Conservation (phyloP, 2,329 filamentous ascomycete genomes). For the Beauveria pseudobassiana region DNA sequence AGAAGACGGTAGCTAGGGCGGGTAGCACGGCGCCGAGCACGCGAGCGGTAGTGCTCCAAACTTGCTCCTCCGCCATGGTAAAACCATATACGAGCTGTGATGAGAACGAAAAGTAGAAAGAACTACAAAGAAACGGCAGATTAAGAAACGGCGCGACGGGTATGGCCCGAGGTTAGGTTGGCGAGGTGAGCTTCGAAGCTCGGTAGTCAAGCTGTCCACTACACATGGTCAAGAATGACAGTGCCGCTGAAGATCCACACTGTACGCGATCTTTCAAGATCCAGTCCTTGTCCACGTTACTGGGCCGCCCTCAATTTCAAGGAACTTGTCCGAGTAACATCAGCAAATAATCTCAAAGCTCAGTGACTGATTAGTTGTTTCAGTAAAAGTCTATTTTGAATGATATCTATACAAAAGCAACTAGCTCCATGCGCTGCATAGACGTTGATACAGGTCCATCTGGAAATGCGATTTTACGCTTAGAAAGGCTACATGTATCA, state of each 20-base stretch:
- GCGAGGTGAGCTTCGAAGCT: not conserved
- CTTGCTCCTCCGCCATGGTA: constrained; percentile 1
- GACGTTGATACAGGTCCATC: constrained; percentile 23
- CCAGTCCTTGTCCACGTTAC: not conserved
- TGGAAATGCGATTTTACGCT: constrained; percentile 24
- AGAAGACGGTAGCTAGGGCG: constrained; percentile 7
- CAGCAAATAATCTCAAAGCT: not conserved
- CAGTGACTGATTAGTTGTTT: not conserved
- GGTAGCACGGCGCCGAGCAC: constrained; percentile 3
- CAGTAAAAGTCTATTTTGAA: constrained; percentile 9
- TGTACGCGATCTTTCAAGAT: not conserved
- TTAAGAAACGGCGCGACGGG: not conserved
- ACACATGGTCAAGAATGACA: not conserved
- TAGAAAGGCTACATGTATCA: constrained; percentile 30
- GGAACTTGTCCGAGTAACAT: not conserved
- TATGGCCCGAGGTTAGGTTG: not conserved
- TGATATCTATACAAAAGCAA: constrained; percentile 13
- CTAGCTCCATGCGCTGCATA: constrained; percentile 11
- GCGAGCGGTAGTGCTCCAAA: not conserved
- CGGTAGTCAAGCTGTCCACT: not conserved
- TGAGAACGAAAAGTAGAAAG: not conserved
- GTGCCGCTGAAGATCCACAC: constrained; percentile 5
- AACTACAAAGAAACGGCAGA: not conserved
- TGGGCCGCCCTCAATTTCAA: no score
- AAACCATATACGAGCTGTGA: not conserved